phyloP scores from a whole-genome alignment of 2,329 filamentous ascomycete species.

The Trichoderma sp. region DNA sequence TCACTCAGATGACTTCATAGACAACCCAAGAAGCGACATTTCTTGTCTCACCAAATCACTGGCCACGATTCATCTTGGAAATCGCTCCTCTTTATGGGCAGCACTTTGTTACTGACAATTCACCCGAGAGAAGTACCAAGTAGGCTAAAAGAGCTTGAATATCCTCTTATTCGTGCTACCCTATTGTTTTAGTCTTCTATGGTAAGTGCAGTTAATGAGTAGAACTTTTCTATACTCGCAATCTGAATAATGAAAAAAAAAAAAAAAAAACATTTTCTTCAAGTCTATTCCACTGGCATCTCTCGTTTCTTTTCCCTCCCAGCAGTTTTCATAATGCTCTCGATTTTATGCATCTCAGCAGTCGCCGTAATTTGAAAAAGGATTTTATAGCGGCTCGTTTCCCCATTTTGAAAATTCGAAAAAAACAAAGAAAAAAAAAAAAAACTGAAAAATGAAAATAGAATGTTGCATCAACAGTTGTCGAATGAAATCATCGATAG shows the following conservation, averaged over 20 bases:
- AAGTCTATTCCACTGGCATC: neutral
- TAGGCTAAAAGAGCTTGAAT: neutral
- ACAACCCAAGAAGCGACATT: neutral
- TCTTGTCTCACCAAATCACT: neutral
- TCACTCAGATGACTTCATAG: neutral
- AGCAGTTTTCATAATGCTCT: neutral
- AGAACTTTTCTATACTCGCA: neutral
- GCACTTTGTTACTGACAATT: neutral
- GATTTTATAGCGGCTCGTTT: neutral
- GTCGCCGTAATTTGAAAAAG: neutral
- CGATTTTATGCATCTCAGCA: neutral
- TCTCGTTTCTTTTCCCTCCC: neutral
- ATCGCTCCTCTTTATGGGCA: neutral
- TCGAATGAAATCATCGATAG: neutral
- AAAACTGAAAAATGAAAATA: neutral
- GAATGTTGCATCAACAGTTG: neutral
- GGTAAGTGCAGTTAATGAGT: neutral
- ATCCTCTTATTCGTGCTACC: neutral
- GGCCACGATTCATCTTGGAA: neutral
- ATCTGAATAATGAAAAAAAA: neutral
- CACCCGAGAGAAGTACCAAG: neutral
- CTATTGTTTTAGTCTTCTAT: neutral
- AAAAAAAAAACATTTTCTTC: neutral
- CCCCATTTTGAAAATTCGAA: neutral
- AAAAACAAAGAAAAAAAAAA: neutral